These are phyloP conservation scores for Suhomyces anneliseae DNA, from an alignment of 1,139 yeast species.

Conservation along the genomic window DNA sequence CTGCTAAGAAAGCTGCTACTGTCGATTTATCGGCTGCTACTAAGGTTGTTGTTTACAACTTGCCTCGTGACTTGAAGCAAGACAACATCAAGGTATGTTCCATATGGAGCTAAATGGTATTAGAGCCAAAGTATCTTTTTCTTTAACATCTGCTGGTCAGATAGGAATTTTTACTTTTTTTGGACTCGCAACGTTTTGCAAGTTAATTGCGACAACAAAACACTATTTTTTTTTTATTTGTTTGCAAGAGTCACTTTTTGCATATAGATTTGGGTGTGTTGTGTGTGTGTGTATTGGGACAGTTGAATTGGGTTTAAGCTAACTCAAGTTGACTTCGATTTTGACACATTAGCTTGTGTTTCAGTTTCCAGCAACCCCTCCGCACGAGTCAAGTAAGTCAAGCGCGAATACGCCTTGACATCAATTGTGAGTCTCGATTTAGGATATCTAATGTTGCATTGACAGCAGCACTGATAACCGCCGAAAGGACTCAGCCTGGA, in stretches of 20 bases:
- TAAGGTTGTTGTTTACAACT: constrained; percentile 75
- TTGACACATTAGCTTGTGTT: background rate
- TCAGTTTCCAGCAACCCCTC: background rate
- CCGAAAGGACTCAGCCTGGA: background rate
- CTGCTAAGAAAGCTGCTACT: constrained; percentile 21
- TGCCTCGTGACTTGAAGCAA: constrained; percentile 74
- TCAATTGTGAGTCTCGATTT: too few species aligned
- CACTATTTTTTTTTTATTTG: background rate
- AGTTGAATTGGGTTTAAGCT: background rate
- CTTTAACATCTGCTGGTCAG: constrained; percentile 2
- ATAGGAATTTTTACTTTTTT: background rate
- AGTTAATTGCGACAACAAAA: constrained; percentile 3
- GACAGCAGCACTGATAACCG: background rate
- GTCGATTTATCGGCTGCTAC: constrained; percentile 62
- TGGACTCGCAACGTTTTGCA: background rate
- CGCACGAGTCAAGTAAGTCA: background rate
- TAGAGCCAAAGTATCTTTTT: background rate
- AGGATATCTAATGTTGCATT: too few species aligned
- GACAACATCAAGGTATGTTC: constrained; percentile 81
- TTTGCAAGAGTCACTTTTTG: background rate
- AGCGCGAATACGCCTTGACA: too few species aligned
- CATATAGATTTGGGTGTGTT: background rate
- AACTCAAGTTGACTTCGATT: background rate
- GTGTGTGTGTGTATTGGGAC: background rate
- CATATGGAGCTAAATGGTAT: constrained; percentile 5